Evolutionary conservation across 768 basidiomycete species (phyloP), one percentile per base, ranked within the genome.

Genomic region (Lactarius deliciosus): DNA sequence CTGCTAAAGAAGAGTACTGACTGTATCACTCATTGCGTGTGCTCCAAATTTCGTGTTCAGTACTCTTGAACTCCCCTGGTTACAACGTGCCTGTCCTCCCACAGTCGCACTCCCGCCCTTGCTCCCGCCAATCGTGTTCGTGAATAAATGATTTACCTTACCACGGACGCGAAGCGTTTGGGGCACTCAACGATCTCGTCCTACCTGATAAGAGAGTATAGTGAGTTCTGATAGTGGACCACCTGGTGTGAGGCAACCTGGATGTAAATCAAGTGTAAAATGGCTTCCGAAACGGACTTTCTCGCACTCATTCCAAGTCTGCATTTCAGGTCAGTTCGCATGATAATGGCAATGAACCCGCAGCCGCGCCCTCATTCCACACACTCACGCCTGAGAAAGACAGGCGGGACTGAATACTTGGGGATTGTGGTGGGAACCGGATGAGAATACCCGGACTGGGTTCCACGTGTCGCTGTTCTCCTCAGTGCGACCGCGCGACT

Each of bases 321-420:
- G 36, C 36, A 10, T 11, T 36, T 36, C 16, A 41, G 40, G 16
- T 41, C 40, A 41, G 40, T 41, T 41, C 41, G 6, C 40, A 16
- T 41, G 6, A 41, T 16, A 16, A 18, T 15, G 40, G 16, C 5
- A 41, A 41, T 5, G 40, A 18, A 18, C 16, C 2, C n/a, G n/a
- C n/a, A n/a, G 40, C 41, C 16, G 41, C 36, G 36, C 36, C 36
- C 36, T 38, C 36, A 38, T 38, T 13, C 36, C 36, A 38, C 9
- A 2, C 11, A 38, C 41, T 40, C 54, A 88, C 88, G 68, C 81
- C 79, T 59, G 77, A 79, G n/a, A 85, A 83, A 74, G 88, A 86
- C 72, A 82, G 80, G 69, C 91, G 94, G 70, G 93, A 96, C 71
- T 97, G 93, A 91, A 76, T 96, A 22, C 75, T 97, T 99, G 96